Conservation (phyloP, 345 rosid species). For the Erysimum cheiranthoides region DNA sequence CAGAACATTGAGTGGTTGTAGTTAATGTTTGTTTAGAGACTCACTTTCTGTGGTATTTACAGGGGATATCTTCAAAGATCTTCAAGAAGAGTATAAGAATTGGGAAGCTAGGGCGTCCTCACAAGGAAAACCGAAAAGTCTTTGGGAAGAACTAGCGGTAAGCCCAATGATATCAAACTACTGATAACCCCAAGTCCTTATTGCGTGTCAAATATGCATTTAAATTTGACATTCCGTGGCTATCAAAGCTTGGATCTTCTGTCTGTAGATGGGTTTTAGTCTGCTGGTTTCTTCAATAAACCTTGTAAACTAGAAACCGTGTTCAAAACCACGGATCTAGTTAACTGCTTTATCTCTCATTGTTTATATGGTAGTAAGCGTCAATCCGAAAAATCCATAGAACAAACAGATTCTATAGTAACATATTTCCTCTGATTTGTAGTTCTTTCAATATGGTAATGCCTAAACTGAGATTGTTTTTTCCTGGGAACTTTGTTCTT, state of each 20-base stretch:
- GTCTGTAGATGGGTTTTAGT: neutral
- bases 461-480: neutral
- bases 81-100: conserved; percentile 85
- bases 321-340: neutral
- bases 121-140: conserved; percentile 86
- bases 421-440: conserved; percentile 9
- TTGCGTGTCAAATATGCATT: neutral
- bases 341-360: neutral
- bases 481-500: neutral
- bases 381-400: neutral
- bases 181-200: neutral
- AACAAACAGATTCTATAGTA: neutral
- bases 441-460: conserved; percentile 1
- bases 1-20: neutral
- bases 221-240: neutral
- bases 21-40: conserved; percentile 12
- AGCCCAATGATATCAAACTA: conserved; percentile 26
- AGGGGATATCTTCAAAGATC: conserved; percentile 91
- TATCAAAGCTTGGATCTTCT: conserved; percentile 10
- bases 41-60: conserved; percentile 46
- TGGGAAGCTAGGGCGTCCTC: conserved; percentile 84
- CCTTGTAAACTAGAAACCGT: neutral
- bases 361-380: neutral
- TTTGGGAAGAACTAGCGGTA: conserved; percentile 96
- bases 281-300: neutral